Evolutionary conservation across 345 rosid species (phyloP).

Genomic region (Citrus reticulata): DNA sequence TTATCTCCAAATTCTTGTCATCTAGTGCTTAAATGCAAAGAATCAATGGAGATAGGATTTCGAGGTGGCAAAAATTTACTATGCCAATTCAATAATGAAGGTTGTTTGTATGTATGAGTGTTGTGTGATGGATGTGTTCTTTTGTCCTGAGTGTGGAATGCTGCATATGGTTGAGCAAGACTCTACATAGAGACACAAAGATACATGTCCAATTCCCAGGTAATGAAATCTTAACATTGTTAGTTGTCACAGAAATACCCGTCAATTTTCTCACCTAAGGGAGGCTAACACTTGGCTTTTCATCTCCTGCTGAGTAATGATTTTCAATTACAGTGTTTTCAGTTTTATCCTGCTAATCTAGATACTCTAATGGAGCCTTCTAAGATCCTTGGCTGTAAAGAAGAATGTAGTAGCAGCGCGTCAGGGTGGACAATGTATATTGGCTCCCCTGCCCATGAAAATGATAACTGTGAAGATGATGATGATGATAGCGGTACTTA

Average conservation of each 20-base stretch:
- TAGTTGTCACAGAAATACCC: background rate
- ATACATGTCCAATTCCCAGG: background rate
- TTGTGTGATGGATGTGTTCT: slow-evolving; percentile 6
- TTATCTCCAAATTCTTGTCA: slow-evolving; percentile 48
- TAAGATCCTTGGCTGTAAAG: slow-evolving; percentile 27
- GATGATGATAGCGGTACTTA: slow-evolving; percentile 4
- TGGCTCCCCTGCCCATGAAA: slow-evolving; percentile 38
- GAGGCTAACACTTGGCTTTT: background rate
- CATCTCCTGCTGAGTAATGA: slow-evolving; percentile 12
- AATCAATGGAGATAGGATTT: slow-evolving; percentile 39
- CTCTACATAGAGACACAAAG: slow-evolving; percentile 7
- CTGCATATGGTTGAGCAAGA: slow-evolving; percentile 7
- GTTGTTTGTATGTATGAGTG: slow-evolving; percentile 24
- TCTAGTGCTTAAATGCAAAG: slow-evolving; percentile 40
- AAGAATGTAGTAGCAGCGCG: slow-evolving; percentile 45
- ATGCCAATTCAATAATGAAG: slow-evolving; percentile 38
- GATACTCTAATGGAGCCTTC: slow-evolving; percentile 48
- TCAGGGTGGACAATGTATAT: slow-evolving; percentile 72
- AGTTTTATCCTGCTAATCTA: slow-evolving; percentile 6
- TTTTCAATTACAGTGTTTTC: background rate
- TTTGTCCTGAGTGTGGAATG: slow-evolving; percentile 13
- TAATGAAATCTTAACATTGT: background rate
- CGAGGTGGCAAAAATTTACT: slow-evolving; percentile 43
- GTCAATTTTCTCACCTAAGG: background rate
- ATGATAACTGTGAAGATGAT: slow-evolving; percentile 15